Conservation (phyloP, 2,329 filamentous ascomycete genomes). For the Cryphonectria radicalis region DNA sequence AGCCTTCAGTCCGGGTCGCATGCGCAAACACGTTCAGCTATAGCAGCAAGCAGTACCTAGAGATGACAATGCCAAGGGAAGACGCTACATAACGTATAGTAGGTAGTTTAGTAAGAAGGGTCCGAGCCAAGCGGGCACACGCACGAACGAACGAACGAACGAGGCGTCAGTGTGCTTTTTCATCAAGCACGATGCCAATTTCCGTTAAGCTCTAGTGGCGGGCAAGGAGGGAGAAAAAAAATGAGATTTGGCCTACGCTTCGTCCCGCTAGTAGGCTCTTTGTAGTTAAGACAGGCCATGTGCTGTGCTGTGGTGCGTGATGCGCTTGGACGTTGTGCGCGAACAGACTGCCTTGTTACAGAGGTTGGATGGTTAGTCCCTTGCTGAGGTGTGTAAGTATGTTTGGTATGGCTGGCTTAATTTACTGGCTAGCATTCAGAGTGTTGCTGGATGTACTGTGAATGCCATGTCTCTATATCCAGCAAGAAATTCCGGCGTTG, state of each 20-base stretch:
- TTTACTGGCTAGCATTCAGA: not conserved
- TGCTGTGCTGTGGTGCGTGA: not conserved
- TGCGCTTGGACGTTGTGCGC: not conserved
- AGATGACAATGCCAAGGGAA: too few species aligned
- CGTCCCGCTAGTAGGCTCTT: not conserved
- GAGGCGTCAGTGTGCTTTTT: not conserved
- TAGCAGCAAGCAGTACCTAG: not conserved
- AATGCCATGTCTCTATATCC: not conserved
- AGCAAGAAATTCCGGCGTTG: not conserved
- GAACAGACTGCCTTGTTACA: constrained; percentile 13
- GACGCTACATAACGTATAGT: not conserved
- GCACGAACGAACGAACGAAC: not conserved
- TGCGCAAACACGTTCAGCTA: not conserved
- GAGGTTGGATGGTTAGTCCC: not conserved
- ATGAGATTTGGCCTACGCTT: constrained; percentile 8
- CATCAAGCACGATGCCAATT: not conserved
- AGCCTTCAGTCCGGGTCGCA: not conserved
- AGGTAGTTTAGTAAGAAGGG: not conserved
- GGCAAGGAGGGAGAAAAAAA: not conserved
- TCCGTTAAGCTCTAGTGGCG: not conserved
- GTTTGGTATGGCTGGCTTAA: not conserved
- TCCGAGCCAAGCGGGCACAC: not conserved
- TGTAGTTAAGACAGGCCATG: too few species aligned
- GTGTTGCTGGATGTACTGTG: not conserved
- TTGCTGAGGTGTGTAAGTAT: not conserved